Evolutionary conservation across 1,284 basidiomycete genomes (phyloP), one percentile per base, ranked within the genome.

Genomic region (Cryptococcus floricola): DNA sequence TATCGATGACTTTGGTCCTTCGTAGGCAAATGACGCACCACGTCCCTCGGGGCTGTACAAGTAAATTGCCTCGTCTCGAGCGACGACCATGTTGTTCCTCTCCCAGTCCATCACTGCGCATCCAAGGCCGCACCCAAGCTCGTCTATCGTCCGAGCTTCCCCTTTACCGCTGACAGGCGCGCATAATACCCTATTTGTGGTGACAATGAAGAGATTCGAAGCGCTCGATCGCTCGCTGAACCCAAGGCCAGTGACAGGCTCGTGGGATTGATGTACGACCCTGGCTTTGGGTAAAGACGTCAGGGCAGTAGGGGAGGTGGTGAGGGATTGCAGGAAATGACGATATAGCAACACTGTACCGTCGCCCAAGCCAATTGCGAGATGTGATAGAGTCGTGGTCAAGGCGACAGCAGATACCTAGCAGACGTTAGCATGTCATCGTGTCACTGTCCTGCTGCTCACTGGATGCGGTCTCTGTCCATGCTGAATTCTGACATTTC

Each of bases 301-400:
- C 13, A 90, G 80, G 1, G 86, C 59, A 0, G 67, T 69, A 0
- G 75, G 74, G 1, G 75, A 72, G 0, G 87, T 84, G 12, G 85
- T 83, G 23, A 94, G 81, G 0, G 90, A 91, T 70, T 95, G 91
- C 68, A 94, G 87, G 39, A 98, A 81, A 66, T 96, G 89, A 4
- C 91, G 86, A 70, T 93, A 93, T 18, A 97, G 81, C 5, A 97
- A 82, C 6, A 97, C 92, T 0, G 90, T 90, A n/a, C 95, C 95
- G 69, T 98, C 94, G 1, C 87, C 92, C 10, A 98, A 82, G 8
- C 92, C 95, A 42, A 97, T 83, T 5, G 93, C 88, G 18, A 98
- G 83, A 74, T 93, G 89, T 1, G 88, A 85, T 1, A 97, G 81
- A n/a, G 83, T 83, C 6, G 84, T 79, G 0, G 93, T 89, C 27